These are phyloP conservation scores for Hamamelis virginiana DNA, from an alignment of 164 flowering plant species.

Conservation along the genomic window DNA sequence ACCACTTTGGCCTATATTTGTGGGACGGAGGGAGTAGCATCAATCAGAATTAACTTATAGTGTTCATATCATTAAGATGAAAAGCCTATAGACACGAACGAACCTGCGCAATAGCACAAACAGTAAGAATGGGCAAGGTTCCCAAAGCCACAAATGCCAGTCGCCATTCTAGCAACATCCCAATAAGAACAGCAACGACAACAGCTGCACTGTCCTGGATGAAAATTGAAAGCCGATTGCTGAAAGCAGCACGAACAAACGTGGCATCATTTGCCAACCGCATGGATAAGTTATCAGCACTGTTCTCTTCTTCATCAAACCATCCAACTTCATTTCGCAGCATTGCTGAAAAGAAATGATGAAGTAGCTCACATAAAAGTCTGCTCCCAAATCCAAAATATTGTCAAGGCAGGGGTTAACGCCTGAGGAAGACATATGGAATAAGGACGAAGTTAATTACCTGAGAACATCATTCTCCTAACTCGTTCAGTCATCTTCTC, in stretches of 20 bases:
- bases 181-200: slow-evolving; percentile 81
- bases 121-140: slow-evolving; percentile 74
- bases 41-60: neutral
- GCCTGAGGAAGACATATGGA: neutral
- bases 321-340: slow-evolving; percentile 94
- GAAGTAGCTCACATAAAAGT: neutral
- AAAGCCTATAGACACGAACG: slow-evolving; percentile 1
- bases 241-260: slow-evolving; percentile 96
- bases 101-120: slow-evolving; percentile 98
- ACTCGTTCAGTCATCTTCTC: slow-evolving; percentile 99
- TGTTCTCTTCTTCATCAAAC: slow-evolving; percentile 97
- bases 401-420: no score
- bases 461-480: slow-evolving; percentile 98
- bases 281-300: slow-evolving; percentile 91
- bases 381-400: neutral
- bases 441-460: slow-evolving; percentile 28
- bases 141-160: slow-evolving; percentile 91
- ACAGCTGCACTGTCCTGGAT: slow-evolving; percentile 93
- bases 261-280: slow-evolving; percentile 99
- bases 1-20: no score
- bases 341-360: slow-evolving; percentile 62
- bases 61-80: neutral
- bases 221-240: slow-evolving; percentile 91
- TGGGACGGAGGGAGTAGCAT: no score
- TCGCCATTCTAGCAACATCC: slow-evolving; percentile 82